Evolutionary conservation across 1,284 basidiomycete genomes (phyloP), one percentile per base, ranked within the genome.

Genomic region (Tilletiopsis washingtonensis): DNA sequence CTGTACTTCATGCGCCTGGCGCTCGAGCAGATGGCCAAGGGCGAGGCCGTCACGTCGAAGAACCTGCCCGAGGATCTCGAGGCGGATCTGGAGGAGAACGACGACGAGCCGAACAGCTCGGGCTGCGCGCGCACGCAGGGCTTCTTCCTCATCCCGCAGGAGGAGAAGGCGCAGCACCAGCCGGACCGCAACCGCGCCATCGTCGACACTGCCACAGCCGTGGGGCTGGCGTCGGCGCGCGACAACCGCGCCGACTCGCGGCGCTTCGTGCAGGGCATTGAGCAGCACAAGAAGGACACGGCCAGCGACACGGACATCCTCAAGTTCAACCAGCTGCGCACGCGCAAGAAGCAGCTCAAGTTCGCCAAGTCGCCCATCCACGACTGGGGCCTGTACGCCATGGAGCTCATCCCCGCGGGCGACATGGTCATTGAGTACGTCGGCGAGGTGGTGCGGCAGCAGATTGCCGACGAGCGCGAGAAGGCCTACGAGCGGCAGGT

Each of bases 381-480:
- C 74, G 91, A 94, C 64, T 98, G 93, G 86, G 93, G 94, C 4
- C 74, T 98, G 67, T 74, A 73, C 53, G 73, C 73, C 6, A 71
- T 73, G 71, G 73, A 74, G 54, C 82, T 83, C 67, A 97, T 99
- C 64, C 83, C 87, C 14, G 78, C 82, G 19, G 90, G 91, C 4
- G 94, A 99, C 75, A 97, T 99, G 90, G 93, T 99, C 39, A 97
- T 98, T 75, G 94, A 99, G 77, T 99, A 99, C 68, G 94, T 99
- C 7, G 94, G 94, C 27, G 94, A 99, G 78, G 81, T 97, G 55
- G 87, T 94, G 57, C 81, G 94, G 21, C 89, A 91, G 49, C 86
- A 89, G 64, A 90, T 99, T 4, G 93, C 94, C 23, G 94, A 98
- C 71, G 88, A 91, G 73, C 81, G 94, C 47, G 94, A 99, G 78